Conservation (phyloP, 441 rosid genomes). For the Dalechampia spathulata region DNA sequence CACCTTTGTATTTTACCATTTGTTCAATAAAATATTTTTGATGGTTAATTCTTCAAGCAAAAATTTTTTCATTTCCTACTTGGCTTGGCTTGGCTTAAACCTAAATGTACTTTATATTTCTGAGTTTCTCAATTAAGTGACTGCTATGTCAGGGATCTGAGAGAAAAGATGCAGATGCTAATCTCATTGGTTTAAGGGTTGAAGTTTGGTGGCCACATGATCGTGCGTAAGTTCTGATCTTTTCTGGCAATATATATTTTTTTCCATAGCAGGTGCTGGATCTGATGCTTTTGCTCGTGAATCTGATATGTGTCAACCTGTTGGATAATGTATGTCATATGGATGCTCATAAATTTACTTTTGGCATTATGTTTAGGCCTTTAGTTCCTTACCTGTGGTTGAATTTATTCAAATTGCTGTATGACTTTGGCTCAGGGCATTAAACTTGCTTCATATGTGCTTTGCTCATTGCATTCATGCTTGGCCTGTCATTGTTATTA, state of each 20-base stretch:
- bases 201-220: constrained; percentile 98
- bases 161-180: constrained; percentile 32
- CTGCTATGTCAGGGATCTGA: constrained; percentile 50
- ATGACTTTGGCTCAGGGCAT: too few relatives aligned
- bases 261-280: neutral
- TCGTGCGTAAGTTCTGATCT: constrained; percentile 40
- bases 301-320: too few relatives aligned
- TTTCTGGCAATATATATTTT: constrained; percentile 2
- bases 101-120: neutral
- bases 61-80: neutral
- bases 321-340: neutral
- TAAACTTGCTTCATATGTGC: too few relatives aligned
- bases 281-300: neutral
- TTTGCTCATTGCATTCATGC: too few relatives aligned
- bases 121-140: constrained; percentile 17
- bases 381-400: too few relatives aligned
- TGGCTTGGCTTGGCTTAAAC: neutral
- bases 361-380: too few relatives aligned
- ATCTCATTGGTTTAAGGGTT: constrained; percentile 63
- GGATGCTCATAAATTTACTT: neutral
- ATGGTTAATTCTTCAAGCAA: neutral
- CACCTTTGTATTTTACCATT: neutral
- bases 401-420: too few relatives aligned
- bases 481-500: too few relatives aligned
- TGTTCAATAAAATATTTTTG: neutral